These are phyloP conservation scores for Plasmopara muralis DNA, from an alignment of 352 stramenopile genomes.

Conservation along the genomic window DNA sequence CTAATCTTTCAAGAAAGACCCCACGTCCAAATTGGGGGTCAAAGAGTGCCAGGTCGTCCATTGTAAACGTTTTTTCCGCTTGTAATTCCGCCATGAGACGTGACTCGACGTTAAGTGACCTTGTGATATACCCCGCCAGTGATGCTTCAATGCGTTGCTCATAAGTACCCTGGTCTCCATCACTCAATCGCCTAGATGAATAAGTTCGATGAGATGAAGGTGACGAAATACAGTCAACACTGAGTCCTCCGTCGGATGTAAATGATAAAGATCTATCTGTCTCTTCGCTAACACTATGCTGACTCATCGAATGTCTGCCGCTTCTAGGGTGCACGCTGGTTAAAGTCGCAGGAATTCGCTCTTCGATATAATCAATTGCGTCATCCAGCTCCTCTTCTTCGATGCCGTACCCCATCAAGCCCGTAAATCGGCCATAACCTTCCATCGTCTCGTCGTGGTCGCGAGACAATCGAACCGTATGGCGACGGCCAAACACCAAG, in stretches of 20 bases:
- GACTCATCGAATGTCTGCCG: constrained; percentile 25
- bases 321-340: constrained; percentile 14
- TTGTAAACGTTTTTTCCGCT: constrained; percentile 40
- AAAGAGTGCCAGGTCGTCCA: constrained; percentile 59
- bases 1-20: constrained; percentile 64
- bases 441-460: constrained; percentile 9
- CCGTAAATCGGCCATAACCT: constrained; percentile 25
- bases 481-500: constrained; percentile 36
- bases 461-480: constrained; percentile 14
- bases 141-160: constrained; percentile 65
- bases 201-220: constrained; percentile 21
- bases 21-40: constrained; percentile 62
- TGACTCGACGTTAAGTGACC: constrained; percentile 40
- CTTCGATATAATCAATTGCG: constrained; percentile 25
- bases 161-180: constrained; percentile 43
- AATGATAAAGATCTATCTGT: constrained; percentile 67
- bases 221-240: constrained; percentile 26
- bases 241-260: constrained; percentile 44
- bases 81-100: constrained; percentile 26
- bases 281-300: constrained; percentile 46
- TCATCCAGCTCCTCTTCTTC: constrained; percentile 29
- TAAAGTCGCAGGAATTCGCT: constrained; percentile 17
- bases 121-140: constrained; percentile 43
- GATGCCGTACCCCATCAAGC: constrained; percentile 29
- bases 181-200: constrained; percentile 32